These are phyloP conservation scores for Tylopilus sp. DNA, from an alignment of 768 basidiomycete genomes.

Conservation along the genomic window DNA sequence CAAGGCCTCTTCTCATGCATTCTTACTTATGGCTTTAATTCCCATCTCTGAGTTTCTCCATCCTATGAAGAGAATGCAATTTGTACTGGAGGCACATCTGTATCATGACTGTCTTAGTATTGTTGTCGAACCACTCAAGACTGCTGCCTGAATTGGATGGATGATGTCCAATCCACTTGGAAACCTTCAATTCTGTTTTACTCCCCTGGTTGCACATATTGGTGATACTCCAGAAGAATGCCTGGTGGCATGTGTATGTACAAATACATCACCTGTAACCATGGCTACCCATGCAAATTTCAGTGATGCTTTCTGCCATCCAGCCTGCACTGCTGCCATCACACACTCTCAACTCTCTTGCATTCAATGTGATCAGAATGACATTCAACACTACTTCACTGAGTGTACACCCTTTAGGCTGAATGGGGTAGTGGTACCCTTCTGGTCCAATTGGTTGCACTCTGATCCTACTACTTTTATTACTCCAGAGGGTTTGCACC, in stretches of 20 bases:
- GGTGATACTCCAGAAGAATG: too few relatives aligned
- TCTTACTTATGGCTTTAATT: too few relatives aligned
- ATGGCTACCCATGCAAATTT: not conserved
- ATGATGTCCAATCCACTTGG: too few relatives aligned
- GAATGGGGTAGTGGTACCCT: not conserved
- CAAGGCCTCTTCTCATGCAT: too few relatives aligned
- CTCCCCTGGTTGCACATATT: too few relatives aligned
- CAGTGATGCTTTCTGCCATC: not conserved
- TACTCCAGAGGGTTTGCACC: not conserved
- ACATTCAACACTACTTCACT: not conserved
- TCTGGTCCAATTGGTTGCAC: not conserved
- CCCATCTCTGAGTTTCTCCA: too few relatives aligned
- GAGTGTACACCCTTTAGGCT: not conserved
- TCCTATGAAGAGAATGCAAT: not conserved
- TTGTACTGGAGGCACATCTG: not conserved
- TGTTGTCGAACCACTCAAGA: too few relatives aligned
- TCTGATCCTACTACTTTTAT: not conserved
- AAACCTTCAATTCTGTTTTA: too few relatives aligned
- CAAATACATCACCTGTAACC: not conserved
- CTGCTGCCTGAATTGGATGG: too few relatives aligned
- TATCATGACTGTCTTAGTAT: too few relatives aligned
- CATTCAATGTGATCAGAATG: not conserved
- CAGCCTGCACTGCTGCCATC: not conserved
- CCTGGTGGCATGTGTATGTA: not conserved
- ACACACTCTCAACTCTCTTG: too few relatives aligned